Base-by-base conservation (phyloP, 2,329 filamentous ascomycete species). In the Sphaceloma murrayae region DNA sequence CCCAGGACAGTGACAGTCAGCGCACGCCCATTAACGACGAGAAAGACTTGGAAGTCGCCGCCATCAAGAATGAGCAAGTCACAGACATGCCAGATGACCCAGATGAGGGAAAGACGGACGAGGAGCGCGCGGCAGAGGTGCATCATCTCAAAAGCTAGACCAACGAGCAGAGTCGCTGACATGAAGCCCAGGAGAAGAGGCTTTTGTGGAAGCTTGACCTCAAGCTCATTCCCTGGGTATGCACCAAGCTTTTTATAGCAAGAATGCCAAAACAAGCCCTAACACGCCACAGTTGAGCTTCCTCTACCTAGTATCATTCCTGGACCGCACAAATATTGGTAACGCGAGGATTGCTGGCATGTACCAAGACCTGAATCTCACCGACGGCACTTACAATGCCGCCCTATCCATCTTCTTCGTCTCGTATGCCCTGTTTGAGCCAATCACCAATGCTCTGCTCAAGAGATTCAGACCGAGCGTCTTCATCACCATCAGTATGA, bases 341-440 rank as follows among this genome's bases (percentile, higher is more conserved):
- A 91, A 72, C 63, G 85, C 75, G 2, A 75, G 74, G 54, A 66
- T 78, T 16, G 73, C 69, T n/a, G 72, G 74, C 10, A 59, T 78
- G 2, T 60, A 70, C 45, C 56, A 68, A 8, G 77, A 82, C 46
- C 65, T 91, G 5, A 52, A 72, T 22, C 75, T 89, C 68, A 71
- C 70, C 0, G 69, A 73, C 2, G 62, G 68, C 4, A 69, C 82
- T 56, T 94, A 87, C 65, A 88, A 88, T 60, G 69, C 74, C 17
- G 74, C 78, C 0, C 69, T 94, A 5, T 84, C 82, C 30, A 80
- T 93, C 53, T 94, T 94, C 67, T 94, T 93, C 66, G 71, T 93
- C 39, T 86, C 82, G 0, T 94, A 94, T 59, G 73, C 83, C 2
- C 63, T 87, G 24, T 87, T 85, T 50, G 85, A 91, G 59, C 77